These are phyloP conservation scores for Fusarium algeriense DNA, from an alignment of 2,329 filamentous ascomycete genomes.

Conservation along the genomic window DNA sequence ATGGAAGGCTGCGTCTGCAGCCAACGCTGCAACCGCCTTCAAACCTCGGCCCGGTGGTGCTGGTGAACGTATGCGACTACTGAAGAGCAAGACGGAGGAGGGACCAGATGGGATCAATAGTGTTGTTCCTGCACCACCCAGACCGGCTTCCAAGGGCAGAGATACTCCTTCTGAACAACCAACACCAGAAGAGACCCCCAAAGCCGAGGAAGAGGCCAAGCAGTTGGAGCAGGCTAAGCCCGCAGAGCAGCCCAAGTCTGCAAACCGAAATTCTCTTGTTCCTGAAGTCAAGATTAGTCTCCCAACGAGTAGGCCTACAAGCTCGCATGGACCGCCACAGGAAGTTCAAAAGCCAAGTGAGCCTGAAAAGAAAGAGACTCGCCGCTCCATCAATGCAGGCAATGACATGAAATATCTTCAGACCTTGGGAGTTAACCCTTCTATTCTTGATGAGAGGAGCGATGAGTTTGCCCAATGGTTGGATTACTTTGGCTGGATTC, in stretches of 20 bases:
- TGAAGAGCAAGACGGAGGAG: constrained; percentile 68
- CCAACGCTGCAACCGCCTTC: constrained; percentile 70
- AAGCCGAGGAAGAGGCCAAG: constrained; percentile 10
- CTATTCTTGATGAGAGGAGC: constrained; percentile 79
- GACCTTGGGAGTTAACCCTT: constrained; percentile 80
- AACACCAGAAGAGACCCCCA: constrained; percentile 20
- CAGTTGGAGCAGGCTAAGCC: constrained; percentile 23
- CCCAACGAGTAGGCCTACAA: constrained; percentile 57
- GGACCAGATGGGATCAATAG: constrained; percentile 91
- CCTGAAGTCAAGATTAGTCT: constrained; percentile 71
- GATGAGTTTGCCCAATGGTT: constrained; percentile 85
- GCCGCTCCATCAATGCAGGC: constrained; percentile 73
- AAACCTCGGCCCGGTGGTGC: constrained; percentile 90
- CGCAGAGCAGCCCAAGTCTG: constrained; percentile 47
- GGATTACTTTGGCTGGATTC: constrained; percentile 89
- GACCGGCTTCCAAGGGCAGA: constrained; percentile 57
- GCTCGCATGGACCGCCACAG: constrained; percentile 55
- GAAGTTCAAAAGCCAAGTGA: constrained; percentile 51
- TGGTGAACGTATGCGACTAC: constrained; percentile 79
- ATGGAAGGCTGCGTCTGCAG: constrained; percentile 75
- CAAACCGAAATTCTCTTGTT: constrained; percentile 55
- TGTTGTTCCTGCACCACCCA: constrained; percentile 83
- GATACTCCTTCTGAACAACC: constrained; percentile 43
- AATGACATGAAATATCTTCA: constrained; percentile 84
- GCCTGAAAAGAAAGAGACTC: constrained; percentile 58